These are phyloP conservation scores for Circinella umbellata DNA, from an alignment of 371 early-diverging fungal species.

Conservation along the genomic window DNA sequence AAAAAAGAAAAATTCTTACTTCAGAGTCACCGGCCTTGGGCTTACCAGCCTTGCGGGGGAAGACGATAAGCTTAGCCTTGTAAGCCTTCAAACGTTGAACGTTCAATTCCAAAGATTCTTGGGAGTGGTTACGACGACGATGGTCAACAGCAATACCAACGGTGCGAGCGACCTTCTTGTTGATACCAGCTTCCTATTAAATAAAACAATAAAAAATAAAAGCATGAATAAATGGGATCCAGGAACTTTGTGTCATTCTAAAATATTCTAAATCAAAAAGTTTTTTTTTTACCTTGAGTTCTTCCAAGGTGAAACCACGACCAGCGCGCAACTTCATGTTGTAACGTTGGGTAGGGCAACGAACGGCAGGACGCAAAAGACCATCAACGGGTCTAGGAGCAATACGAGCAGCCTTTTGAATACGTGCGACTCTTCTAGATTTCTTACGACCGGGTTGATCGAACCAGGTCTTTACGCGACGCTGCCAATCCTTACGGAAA, in stretches of 20 bases:
- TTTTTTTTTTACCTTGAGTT: conserved; percentile 82
- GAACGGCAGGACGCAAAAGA: conserved; percentile 97
- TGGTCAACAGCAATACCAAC: conserved; percentile 99
- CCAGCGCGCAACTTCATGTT: conserved; percentile 99
- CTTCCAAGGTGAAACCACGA: conserved; percentile 99
- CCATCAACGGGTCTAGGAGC: conserved; percentile 98
- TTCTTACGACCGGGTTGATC: conserved; percentile 98
- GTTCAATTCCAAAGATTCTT: conserved; percentile 95
- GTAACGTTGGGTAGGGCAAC: conserved; percentile 98
- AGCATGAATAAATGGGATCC: no score
- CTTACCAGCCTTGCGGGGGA: conserved; percentile 92
- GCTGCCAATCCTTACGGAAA: conserved; percentile 99
- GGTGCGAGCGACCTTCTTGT: conserved; percentile 93
- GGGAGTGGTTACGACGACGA: conserved; percentile 97
- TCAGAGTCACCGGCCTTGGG: conserved; percentile 81
- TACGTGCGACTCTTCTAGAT: conserved; percentile 87
- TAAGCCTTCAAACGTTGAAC: conserved; percentile 98
- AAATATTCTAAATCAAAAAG: neutral
- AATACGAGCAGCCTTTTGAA: conserved; percentile 95
- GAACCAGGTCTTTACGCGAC: conserved; percentile 99
- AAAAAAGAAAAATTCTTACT: conserved; percentile 21
- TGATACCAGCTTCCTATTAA: conserved; percentile 88
- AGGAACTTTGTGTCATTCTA: neutral
- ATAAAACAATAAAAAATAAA: neutral
- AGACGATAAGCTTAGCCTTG: conserved; percentile 91